phyloP scores from a whole-genome alignment of 108 stramenopile species.

The Cyclotella choctawhatcheeana region DNA sequence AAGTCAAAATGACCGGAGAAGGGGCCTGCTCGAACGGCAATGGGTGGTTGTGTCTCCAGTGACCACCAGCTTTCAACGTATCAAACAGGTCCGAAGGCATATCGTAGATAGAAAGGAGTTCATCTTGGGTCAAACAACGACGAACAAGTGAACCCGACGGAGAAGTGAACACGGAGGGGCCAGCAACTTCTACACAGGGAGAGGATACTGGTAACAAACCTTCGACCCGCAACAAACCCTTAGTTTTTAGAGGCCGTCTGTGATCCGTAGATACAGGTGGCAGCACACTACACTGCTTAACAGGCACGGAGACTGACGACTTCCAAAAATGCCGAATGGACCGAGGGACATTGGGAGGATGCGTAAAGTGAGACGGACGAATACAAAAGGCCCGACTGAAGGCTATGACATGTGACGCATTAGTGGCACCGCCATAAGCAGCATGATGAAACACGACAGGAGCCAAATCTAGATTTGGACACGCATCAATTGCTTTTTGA shows the following conservation, averaged over 20 bases:
- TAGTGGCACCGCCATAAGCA: not conserved
- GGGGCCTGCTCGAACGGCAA: not conserved
- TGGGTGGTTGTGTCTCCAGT: not conserved
- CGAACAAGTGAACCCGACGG: not conserved
- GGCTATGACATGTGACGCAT: not conserved
- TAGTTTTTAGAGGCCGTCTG: not conserved
- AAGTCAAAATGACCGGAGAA: not conserved
- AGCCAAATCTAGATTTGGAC: not conserved
- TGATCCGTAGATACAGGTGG: not conserved
- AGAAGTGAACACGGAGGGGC: slow-evolving; percentile 1
- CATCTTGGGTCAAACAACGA: not conserved
- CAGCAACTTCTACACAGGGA: not conserved
- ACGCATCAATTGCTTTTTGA: not conserved
- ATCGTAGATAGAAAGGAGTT: slow-evolving; percentile 3
- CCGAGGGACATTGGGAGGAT: not conserved
- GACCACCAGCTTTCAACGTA: not conserved
- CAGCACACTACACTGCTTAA: not conserved
- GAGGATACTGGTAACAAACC: not conserved
- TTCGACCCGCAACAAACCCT: not conserved
- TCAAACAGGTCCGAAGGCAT: not conserved
- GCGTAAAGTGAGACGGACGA: not conserved
- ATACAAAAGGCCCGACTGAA: not conserved
- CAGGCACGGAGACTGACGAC: not conserved
- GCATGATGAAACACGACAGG: not conserved
- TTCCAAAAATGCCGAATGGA: slow-evolving; percentile 1